phyloP scores from a whole-genome alignment of 2,329 filamentous ascomycete genomes.

The Aspergillus glaucus region DNA sequence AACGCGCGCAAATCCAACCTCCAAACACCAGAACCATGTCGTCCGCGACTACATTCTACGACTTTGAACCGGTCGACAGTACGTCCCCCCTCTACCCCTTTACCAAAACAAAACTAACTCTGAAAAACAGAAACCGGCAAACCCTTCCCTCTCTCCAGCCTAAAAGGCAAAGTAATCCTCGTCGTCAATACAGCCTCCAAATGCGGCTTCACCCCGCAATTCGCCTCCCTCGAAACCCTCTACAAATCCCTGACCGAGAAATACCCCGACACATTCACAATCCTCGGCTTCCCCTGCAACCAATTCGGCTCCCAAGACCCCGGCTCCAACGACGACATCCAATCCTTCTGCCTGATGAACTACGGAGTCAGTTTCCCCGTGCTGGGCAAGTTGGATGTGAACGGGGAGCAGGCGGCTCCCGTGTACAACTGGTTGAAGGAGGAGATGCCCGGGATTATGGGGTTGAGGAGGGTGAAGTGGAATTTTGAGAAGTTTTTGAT shows the following conservation, averaged over 20 bases:
- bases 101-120: background rate
- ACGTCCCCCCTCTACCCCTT: constrained; percentile 21
- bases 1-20: background rate
- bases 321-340: constrained; percentile 71
- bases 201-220: constrained; percentile 97
- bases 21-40: constrained; percentile 41
- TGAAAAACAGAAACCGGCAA: constrained; percentile 59
- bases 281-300: constrained; percentile 98
- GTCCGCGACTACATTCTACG: constrained; percentile 53
- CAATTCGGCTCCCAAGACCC: constrained; percentile 92
- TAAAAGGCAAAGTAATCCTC: constrained; percentile 88
- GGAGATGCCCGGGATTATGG: constrained; percentile 73
- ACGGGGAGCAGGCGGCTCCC: constrained; percentile 73
- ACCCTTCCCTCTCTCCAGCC: constrained; percentile 61
- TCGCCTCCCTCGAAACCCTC: constrained; percentile 80
- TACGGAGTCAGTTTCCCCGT: constrained; percentile 91
- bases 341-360: constrained; percentile 83
- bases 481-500: constrained; percentile 99
- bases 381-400: constrained; percentile 87
- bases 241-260: constrained; percentile 69
- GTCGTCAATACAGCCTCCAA: constrained; percentile 98
- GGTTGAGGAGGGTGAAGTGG: constrained; percentile 92
- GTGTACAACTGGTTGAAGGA: constrained; percentile 70
- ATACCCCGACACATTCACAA: constrained; percentile 69
- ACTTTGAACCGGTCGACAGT: constrained; percentile 56